Base-by-base conservation (phyloP, 2,329 filamentous ascomycete genomes). In the Chaetomium globosum region DNA sequence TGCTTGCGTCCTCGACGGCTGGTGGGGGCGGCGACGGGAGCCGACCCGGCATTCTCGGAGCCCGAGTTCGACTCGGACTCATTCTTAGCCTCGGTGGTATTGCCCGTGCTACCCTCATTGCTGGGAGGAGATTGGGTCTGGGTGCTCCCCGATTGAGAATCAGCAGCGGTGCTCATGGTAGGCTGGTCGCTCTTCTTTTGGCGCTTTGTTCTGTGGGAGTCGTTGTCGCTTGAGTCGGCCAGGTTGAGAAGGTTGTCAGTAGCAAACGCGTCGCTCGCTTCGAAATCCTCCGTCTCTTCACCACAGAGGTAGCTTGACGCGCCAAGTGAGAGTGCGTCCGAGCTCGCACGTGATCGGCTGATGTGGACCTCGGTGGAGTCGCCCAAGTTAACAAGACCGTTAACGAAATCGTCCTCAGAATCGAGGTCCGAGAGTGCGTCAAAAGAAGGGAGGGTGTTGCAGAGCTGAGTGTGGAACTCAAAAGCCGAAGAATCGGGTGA, bases 1-100 rank as follows among this genome's bases (percentile, higher is more conserved):
- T 99, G 95, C 88, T 99, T 99, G 79, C 95, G 93, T 66, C 95
- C 95, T 66, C 95, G 93, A 70, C 95, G 93, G 79, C 92, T 96
- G 72, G 90, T 86, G 10, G 90, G 89, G 9, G 82, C 80, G 3
- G 84, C 80, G 1, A 79, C 66, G 53, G 70, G 78, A 57, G 81
- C 78, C 61, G 78, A 75, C 71, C 77, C 71, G 71, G 78, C 57
- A 39, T 72, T 69, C 57, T 74, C 73, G 2, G 75, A 75, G 43
- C 75, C 73, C 63, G 81, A 79, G 54, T 75, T 72, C 55, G 74
- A 71, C 63, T 71, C 74, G 21, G 77, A 73, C 66, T 76, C 68
- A 64, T 70, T 70, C 67, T 70, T 77, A 51, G 72, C 71, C 46
- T 77, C 75, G 7, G 73, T 71, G 36, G 77, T 70, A 23, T 75